These are phyloP conservation scores for Ascobolus immersus DNA, from an alignment of 495 filamentous ascomycete species.

Conservation along the genomic window DNA sequence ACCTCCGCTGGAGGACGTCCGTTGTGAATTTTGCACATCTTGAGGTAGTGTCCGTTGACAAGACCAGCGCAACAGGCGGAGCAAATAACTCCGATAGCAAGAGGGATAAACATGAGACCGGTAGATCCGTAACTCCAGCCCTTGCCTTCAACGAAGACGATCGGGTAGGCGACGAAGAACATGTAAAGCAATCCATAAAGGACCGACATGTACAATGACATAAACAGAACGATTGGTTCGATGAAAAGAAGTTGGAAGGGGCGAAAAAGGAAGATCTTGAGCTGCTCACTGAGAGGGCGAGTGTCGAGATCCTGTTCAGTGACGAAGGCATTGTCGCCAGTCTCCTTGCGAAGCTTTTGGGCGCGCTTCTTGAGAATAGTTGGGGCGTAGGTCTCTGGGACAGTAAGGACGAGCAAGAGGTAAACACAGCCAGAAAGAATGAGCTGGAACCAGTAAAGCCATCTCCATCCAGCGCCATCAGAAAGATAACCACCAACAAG, in stretches of 20 bases:
- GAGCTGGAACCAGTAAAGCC: slow-evolving; percentile 66
- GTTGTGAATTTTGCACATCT: slow-evolving; percentile 28
- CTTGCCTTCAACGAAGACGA: slow-evolving; percentile 45
- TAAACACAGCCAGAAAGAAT: slow-evolving; percentile 42
- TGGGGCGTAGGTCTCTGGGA: slow-evolving; percentile 58
- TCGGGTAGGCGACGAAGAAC: slow-evolving; percentile 58
- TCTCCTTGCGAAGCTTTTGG: slow-evolving; percentile 36
- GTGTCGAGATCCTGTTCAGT: slow-evolving; percentile 50
- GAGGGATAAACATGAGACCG: slow-evolving; percentile 58
- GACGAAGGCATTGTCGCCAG: slow-evolving; percentile 37
- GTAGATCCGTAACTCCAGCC: slow-evolving; percentile 44
- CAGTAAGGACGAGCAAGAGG: slow-evolving; percentile 49
- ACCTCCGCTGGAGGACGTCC: slow-evolving; percentile 50
- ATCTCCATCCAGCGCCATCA: slow-evolving; percentile 47
- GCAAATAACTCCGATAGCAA: slow-evolving; percentile 40
- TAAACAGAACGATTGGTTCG: slow-evolving; percentile 55
- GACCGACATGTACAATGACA: slow-evolving; percentile 54
- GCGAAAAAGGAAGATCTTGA: slow-evolving; percentile 42
- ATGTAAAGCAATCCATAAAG: slow-evolving; percentile 58
- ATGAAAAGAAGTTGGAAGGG: slow-evolving; percentile 58
- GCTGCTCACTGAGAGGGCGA: slow-evolving; percentile 33
- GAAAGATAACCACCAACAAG: slow-evolving; percentile 50
- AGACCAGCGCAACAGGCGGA: slow-evolving; percentile 40
- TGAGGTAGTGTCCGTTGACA: slow-evolving; percentile 55
- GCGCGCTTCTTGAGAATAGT: slow-evolving; percentile 40